phyloP scores from a whole-genome alignment of 176 grass and related monocot genomes.

The Hordeum vulgare region DNA sequence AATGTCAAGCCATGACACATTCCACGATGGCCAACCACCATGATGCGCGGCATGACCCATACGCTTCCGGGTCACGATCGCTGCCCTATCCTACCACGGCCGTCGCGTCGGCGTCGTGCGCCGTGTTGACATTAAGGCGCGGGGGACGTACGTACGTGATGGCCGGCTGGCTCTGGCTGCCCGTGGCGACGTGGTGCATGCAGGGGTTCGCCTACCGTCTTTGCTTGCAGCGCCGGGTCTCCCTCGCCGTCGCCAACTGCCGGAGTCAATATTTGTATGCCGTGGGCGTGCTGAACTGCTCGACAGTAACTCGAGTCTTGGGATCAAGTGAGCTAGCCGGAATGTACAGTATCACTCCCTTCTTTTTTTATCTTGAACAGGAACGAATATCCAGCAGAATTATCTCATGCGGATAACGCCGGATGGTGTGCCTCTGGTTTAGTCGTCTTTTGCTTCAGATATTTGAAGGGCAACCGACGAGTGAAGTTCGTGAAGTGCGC shows the following conservation, averaged over 20 bases:
- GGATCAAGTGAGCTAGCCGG: neutral
- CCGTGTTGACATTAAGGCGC: neutral
- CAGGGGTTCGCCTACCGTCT: neutral
- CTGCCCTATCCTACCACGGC: neutral
- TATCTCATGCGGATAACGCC: too few species aligned
- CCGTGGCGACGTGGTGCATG: neutral
- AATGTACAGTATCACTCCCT: neutral
- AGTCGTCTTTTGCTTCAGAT: too few species aligned
- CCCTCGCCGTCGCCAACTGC: neutral
- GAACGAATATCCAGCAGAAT: too few species aligned
- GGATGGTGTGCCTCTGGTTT: too few species aligned
- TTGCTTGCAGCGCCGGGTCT: conserved; percentile 29
- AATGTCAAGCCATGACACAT: neutral
- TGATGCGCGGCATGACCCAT: neutral
- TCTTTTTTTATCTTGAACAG: neutral
- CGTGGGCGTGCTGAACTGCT: conserved; percentile 23
- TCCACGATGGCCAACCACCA: neutral
- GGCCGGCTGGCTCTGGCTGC: neutral
- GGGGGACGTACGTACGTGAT: neutral
- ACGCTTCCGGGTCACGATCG: neutral
- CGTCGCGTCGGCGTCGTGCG: neutral
- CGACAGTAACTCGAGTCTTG: neutral
- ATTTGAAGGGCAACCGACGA: too few species aligned
- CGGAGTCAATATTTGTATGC: conserved; percentile 16
- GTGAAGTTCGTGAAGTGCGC: too few species aligned